Percentiles rank a stretch among this genome's conserved stretches.
Conservation (phyloP, 2,329 filamentous ascomycete species). For the Bipolaris victoriae region DNA sequence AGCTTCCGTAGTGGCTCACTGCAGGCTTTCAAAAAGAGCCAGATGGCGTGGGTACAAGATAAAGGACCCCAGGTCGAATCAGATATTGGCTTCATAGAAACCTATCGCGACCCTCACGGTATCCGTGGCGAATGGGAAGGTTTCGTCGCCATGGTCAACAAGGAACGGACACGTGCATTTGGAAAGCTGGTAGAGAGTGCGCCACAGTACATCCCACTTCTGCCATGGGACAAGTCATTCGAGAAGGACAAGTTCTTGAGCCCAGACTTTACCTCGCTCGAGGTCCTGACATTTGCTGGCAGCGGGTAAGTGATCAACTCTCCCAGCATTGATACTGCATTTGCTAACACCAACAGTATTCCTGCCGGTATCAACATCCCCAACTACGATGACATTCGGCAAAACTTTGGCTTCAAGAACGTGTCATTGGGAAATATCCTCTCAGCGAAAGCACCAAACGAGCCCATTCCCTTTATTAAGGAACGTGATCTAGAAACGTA, state of each 20-base stretch:
- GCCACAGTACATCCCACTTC: constrained; percentile 80
- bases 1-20: constrained; percentile 59
- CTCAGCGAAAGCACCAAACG: constrained; percentile 87
- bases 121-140: constrained; percentile 62
- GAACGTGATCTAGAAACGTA: constrained; percentile 79
- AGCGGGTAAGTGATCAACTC: constrained; percentile 51
- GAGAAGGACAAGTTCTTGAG: constrained; percentile 96
- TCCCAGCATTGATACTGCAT: no score
- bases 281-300: constrained; percentile 81
- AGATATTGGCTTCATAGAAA: constrained; percentile 62
- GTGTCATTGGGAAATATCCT: constrained; percentile 93
- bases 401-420: constrained; percentile 88
- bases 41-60: constrained; percentile 61
- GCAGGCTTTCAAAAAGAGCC: constrained; percentile 58
- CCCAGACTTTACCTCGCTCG: constrained; percentile 93
- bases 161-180: constrained; percentile 88
- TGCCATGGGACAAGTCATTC: constrained; percentile 88
- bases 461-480: constrained; percentile 89
- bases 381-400: constrained; percentile 70
- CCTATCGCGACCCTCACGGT: constrained; percentile 61
- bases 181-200: constrained; percentile 82
- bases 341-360: constrained; percentile 47
- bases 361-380: constrained; percentile 66
- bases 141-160: constrained; percentile 72
- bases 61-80: constrained; percentile 59